Percentiles rank a stretch among this genome's conserved stretches.
These are phyloP conservation scores for Guillardia theta DNA, from an alignment of 78 protist genomes.

Conservation along the genomic window DNA sequence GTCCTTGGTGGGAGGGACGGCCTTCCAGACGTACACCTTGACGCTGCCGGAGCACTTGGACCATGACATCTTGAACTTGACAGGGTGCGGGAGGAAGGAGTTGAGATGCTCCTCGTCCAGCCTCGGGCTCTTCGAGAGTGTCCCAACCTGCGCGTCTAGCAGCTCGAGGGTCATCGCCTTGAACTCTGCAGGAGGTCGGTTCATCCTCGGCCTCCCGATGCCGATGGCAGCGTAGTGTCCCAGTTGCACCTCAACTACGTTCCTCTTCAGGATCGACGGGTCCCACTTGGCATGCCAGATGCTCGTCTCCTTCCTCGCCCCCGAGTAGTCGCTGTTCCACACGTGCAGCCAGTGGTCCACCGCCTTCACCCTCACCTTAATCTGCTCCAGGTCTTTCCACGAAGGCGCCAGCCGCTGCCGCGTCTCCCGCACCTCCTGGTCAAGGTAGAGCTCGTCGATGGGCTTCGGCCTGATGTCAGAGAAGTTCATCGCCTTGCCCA, in stretches of 20 bases:
- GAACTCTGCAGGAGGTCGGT: not conserved
- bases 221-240: constrained; percentile 3
- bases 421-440: not conserved
- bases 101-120: not conserved
- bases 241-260: not conserved
- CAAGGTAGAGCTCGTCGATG: not conserved
- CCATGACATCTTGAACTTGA: not conserved
- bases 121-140: not conserved
- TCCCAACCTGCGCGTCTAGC: not conserved
- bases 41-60: not conserved
- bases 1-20: constrained; percentile 37
- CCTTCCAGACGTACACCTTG: not conserved
- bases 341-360: not conserved
- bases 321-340: not conserved
- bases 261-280: not conserved
- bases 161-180: not conserved
- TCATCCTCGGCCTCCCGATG: not conserved
- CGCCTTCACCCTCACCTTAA: not conserved
- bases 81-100: constrained; percentile 27
- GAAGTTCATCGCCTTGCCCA: not conserved
- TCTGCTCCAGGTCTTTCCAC: not conserved
- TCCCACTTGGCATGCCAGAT: not conserved
- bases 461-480: not conserved
- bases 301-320: not conserved
- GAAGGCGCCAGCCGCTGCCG: not conserved